Evolutionary conservation across 2,329 filamentous ascomycete species (phyloP), one percentile per base, ranked within the genome.

Genomic region (Talaromyces sp.): DNA sequence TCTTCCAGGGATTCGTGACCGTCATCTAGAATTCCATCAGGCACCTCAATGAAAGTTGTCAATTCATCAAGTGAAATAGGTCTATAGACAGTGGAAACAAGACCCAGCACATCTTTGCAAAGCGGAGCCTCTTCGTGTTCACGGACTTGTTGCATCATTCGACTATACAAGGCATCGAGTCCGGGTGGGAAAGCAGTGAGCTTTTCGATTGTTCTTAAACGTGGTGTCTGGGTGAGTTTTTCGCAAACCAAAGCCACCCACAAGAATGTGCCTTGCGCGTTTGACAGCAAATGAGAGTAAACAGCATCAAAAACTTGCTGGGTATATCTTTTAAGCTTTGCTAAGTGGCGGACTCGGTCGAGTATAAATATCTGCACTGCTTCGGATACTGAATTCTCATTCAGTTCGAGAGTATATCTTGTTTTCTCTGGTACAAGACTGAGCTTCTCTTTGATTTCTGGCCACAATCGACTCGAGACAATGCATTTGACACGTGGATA

Each of bases 401-500:
- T 49, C 27, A 52, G 19, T 19, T 49, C 46, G 4, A 56, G 42
- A 8, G 17, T n/a, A 1, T 27, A 9, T 10, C 8, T 24, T 17
- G 13, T 19, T 2, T 47, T 24, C 4, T 41, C 20, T 3, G 47
- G 14, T 33, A 42, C 29, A n/a, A 49, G 13, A 3, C 16, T 10
- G 6, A 44, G 27, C 7, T 16, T 4, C 29, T 55, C 39, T 20
- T 45, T 43, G 10, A 52, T 56, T 1, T 50, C 20, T 11, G 42
- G 47, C 47, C 52, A 50, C 4, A 41, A 43, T 7, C 52, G 47
- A 27, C 52, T 49, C 10, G 76, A 75, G 0, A 77, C 51, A n/a
- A 81, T 51, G 71, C 76, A 79, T 52, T 76, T 81, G 1, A 71
- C 60, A 5, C 52, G 46, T 35, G 63, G 32, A 49, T 52, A 27